phyloP scores from a whole-genome alignment of 108 stramenopile species.

The Cyclotella choctawhatcheeana region DNA sequence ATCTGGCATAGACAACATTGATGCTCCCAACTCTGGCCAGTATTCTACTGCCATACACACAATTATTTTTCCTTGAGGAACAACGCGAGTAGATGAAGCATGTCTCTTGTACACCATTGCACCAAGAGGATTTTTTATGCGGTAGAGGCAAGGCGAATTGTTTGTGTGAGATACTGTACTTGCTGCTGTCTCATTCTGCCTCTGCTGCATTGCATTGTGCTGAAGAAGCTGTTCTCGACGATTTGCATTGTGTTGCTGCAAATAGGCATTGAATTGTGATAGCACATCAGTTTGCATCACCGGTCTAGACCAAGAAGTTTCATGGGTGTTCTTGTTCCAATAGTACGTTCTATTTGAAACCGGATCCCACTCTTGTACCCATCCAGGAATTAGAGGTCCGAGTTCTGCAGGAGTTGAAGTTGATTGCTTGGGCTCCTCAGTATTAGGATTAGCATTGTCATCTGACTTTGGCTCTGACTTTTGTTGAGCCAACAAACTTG shows the following conservation, averaged over 20 bases:
- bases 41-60: constrained; percentile 27
- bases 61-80: constrained; percentile 41
- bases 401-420: neutral
- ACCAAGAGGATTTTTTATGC: constrained; percentile 24
- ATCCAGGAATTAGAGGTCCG: neutral
- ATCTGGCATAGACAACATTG: constrained; percentile 39
- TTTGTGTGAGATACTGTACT: neutral
- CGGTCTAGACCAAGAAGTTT: constrained; percentile 32
- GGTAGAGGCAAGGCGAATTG: constrained; percentile 42
- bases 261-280: neutral
- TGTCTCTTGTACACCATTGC: constrained; percentile 23
- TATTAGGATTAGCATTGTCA: neutral
- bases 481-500: too few species aligned
- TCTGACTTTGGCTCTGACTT: neutral
- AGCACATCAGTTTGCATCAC: neutral
- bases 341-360: constrained; percentile 18
- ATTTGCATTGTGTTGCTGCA: neutral
- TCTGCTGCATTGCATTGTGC: neutral
- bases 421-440: neutral
- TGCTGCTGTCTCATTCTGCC: neutral
- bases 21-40: constrained; percentile 28
- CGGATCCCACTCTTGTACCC: constrained; percentile 4
- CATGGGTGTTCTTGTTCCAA: neutral
- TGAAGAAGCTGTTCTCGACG: neutral
- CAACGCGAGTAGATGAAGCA: constrained; percentile 10